Base-by-base conservation (phyloP, 768 basidiomycete genomes). In the Macrolepiota fuliginosa region DNA sequence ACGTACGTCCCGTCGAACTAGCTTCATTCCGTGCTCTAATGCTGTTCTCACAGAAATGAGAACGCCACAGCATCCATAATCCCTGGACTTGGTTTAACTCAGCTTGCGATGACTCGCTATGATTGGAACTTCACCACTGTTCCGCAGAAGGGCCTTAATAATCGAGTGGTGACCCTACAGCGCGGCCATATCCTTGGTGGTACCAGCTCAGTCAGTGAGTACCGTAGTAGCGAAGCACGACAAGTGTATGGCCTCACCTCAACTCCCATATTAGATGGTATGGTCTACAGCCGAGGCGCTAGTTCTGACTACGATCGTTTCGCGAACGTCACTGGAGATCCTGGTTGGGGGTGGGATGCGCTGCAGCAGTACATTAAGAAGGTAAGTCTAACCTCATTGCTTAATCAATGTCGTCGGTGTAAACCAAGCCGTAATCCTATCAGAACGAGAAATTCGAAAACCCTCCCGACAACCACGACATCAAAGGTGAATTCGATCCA, bases 131-230 rank as follows among this genome's bases (percentile, higher is more conserved):
- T 63, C 54, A 73, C 70, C 15, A 71, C 70, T 0, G 62, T 58
- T 11, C 70, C 73, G 3, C 74, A 76, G 51, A 24, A 49, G 0
- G 70, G 68, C 6, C 63, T 76, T 0, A 64, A 67, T 53, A 65
- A 65, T 25, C 70, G 72, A 0, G 19, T 62, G 1, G 54, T 75
- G 7, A 24, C 63, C 19, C 73, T 68, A 52, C 65, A 70, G 2
- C 58, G 74, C 19, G 76, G 76, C 0, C 58, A 66, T 42, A 62
- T 75, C 11, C 67, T 78, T 0, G 76, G 76, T 10, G 76, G 76
- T 1, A 66, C 62, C 29, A 73, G 68, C 36, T 71, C 72, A 2
- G 64, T 72, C 58, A 77, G 74, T 76, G 49, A 42, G 72, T 66
- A 27, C n/a, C 12, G 11, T 13, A 19, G 15, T 37, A 19, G 10